These are phyloP conservation scores for Aspergillus pseudoterreus DNA, from an alignment of 2,329 filamentous ascomycete species.

Conservation along the genomic window DNA sequence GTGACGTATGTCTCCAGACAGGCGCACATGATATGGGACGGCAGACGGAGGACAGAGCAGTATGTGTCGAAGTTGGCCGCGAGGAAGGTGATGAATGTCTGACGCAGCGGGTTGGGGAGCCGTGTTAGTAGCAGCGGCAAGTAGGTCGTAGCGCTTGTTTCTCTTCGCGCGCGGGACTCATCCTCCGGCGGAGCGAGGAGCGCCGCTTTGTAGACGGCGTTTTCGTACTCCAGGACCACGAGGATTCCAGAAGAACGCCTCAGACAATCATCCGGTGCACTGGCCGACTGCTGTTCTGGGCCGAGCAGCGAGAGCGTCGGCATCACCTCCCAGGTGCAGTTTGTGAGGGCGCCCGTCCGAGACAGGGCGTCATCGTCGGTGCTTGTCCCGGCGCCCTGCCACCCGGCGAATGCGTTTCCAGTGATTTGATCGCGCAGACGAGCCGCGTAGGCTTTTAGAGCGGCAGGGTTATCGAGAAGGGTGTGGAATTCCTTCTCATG, in stretches of 20 bases:
- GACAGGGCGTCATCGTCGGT: conserved; percentile 38
- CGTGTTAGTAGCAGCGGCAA: conserved; percentile 51
- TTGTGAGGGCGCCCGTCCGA: conserved; percentile 45
- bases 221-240: conserved; percentile 49
- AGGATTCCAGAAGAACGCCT: conserved; percentile 36
- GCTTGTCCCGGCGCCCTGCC: conserved; percentile 32
- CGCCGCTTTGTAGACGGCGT: conserved; percentile 48
- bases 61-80: conserved; percentile 50
- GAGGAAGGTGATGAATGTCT: conserved; percentile 49
- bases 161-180: background rate
- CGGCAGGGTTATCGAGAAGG: conserved; percentile 30
- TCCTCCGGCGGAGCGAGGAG: conserved; percentile 38
- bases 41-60: conserved; percentile 42
- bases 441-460: conserved; percentile 45
- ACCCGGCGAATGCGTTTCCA: conserved; percentile 46
- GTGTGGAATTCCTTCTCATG: conserved; percentile 39
- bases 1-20: conserved; percentile 40
- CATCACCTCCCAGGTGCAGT: conserved; percentile 44
- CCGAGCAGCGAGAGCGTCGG: conserved; percentile 30
- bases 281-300: conserved; percentile 20
- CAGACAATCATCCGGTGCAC: background rate
- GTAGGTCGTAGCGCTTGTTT: conserved; percentile 35
- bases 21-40: conserved; percentile 43
- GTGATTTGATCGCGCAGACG: conserved; percentile 48
- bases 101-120: conserved; percentile 48